These are phyloP conservation scores for Galerina sulciceps DNA, from an alignment of 768 basidiomycete genomes.

Conservation along the genomic window DNA sequence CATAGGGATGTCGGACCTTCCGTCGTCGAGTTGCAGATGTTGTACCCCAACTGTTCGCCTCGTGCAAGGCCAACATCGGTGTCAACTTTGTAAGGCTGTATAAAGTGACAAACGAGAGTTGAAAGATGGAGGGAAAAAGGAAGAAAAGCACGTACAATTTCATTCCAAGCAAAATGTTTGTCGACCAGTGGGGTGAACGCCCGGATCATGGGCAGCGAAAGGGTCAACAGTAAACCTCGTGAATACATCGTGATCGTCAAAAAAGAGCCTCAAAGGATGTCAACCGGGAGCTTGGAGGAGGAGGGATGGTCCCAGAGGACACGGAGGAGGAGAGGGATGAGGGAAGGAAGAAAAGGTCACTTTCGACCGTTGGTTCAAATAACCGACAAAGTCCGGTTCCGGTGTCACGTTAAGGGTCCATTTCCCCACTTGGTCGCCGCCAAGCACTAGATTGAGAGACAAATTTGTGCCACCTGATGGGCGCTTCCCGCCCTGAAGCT, in stretches of 20 bases:
- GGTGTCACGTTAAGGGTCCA: no score
- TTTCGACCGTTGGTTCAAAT: no score
- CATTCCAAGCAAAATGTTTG: slow-evolving; percentile 18
- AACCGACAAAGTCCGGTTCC: no score
- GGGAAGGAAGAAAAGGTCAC: not conserved
- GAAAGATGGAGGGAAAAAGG: not conserved
- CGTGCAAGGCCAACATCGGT: slow-evolving; percentile 35
- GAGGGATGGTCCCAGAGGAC: not conserved
- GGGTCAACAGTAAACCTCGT: not conserved
- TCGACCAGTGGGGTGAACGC: slow-evolving; percentile 15
- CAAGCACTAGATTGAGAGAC: no score
- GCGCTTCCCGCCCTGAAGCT: no score
- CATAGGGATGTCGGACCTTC: slow-evolving; percentile 59
- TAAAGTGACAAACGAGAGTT: not conserved
- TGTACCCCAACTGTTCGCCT: slow-evolving; percentile 63
- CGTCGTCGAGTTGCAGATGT: slow-evolving; percentile 70
- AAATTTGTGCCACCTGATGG: no score
- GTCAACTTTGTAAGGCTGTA: slow-evolving; percentile 41
- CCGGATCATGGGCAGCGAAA: not conserved
- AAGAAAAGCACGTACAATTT: slow-evolving; percentile 36
- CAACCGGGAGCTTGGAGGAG: no score
- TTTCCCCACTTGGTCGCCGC: no score
- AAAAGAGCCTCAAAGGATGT: not conserved
- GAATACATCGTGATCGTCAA: not conserved
- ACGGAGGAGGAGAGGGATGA: not conserved